Percentiles rank a stretch among this genome's conserved stretches.
Evolutionary conservation across 2,329 filamentous ascomycete genomes (phyloP).

Genomic region (Diaporthe vexans): DNA sequence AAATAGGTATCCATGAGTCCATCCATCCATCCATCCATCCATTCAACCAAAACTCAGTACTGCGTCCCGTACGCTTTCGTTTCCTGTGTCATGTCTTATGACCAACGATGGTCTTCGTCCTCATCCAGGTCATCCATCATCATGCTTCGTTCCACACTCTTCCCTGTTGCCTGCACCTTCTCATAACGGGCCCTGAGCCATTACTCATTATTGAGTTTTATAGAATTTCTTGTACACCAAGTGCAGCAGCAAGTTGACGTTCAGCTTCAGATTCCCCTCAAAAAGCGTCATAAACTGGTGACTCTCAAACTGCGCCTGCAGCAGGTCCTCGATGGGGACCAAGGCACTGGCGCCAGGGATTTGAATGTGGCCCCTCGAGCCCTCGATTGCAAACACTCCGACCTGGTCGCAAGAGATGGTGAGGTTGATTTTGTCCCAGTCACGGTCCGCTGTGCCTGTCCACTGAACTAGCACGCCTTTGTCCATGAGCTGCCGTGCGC

Average conservation of each 20-base stretch:
- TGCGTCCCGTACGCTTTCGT: conserved; percentile 20
- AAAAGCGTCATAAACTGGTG: conserved; percentile 97
- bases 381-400: conserved; percentile 93
- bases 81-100: conserved; percentile 34
- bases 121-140: conserved; percentile 28
- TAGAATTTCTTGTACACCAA: conserved; percentile 99
- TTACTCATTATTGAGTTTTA: conserved; percentile 68
- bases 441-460: conserved; percentile 83
- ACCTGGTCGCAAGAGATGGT: conserved; percentile 96
- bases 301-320: conserved; percentile 97
- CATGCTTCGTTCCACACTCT: conserved; percentile 1
- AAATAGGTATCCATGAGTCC: conserved; percentile 38
- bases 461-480: conserved; percentile 96
- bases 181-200: background rate
- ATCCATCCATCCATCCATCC: conserved; percentile 24
- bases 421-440: conserved; percentile 93
- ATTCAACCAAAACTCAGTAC: conserved; percentile 16
- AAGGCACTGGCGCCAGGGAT: conserved; percentile 92
- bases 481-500: conserved; percentile 86
- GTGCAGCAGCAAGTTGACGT: conserved; percentile 97
- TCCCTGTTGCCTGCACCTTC: background rate
- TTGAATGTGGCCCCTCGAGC: conserved; percentile 92
- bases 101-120: conserved; percentile 13
- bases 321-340: conserved; percentile 90
- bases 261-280: conserved; percentile 85